phyloP scores from a whole-genome alignment of 1,139 yeast species.

The Sugiyamaella sp. region DNA sequence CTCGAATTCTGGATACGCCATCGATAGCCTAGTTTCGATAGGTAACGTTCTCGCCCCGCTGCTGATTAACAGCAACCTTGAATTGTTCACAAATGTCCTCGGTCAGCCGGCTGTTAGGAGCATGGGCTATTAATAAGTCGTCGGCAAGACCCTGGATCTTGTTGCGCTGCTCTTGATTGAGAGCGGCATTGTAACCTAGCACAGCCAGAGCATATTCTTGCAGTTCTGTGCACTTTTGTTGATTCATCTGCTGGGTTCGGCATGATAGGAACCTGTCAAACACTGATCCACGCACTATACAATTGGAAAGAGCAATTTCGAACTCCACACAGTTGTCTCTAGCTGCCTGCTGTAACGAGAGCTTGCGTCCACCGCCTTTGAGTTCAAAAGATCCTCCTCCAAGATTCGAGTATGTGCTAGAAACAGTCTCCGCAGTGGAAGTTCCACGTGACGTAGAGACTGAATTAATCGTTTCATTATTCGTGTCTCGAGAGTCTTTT shows the following conservation, averaged over 20 bases:
- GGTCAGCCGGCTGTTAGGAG: slow-evolving; percentile 37
- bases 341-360: slow-evolving; percentile 34
- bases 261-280: slow-evolving; percentile 35
- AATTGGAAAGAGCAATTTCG: slow-evolving; percentile 36
- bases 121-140: slow-evolving; percentile 39
- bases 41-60: slow-evolving; percentile 18
- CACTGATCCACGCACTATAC: slow-evolving; percentile 35
- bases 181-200: slow-evolving; percentile 40
- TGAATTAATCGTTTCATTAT: slow-evolving; percentile 3
- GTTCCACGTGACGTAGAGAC: neutral
- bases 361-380: slow-evolving; percentile 12
- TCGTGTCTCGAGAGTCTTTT: neutral
- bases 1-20: too few relatives aligned
- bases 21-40: slow-evolving; percentile 19
- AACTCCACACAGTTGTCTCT: slow-evolving; percentile 42
- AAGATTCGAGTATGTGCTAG: slow-evolving; percentile 8
- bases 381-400: slow-evolving; percentile 8
- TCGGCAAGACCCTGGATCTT: slow-evolving; percentile 42
- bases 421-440: neutral
- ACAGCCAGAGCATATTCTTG: slow-evolving; percentile 42
- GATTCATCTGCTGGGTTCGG: slow-evolving; percentile 26
- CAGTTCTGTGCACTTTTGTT: slow-evolving; percentile 40
- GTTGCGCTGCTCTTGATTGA: slow-evolving; percentile 33
- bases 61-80: slow-evolving; percentile 29
- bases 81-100: slow-evolving; percentile 30